Evolutionary conservation across 2,329 filamentous ascomycete genomes (phyloP).

Genomic region (Ilyonectria sp.): DNA sequence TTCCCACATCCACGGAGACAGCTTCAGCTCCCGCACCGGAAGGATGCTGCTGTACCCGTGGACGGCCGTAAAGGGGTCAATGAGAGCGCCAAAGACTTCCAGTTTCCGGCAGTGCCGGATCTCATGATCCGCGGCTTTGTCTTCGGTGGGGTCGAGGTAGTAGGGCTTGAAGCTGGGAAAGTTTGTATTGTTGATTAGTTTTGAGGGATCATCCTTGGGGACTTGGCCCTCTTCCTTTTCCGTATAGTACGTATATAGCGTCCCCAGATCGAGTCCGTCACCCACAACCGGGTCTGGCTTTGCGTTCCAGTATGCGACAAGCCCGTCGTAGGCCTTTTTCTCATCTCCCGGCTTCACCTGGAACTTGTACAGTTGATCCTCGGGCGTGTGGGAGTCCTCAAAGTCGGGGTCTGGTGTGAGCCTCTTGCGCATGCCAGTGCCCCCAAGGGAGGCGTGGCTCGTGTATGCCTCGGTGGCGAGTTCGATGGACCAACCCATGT

Average conservation of each 20-base stretch:
- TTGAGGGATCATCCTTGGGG: neutral
- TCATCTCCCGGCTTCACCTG: neutral
- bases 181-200: neutral
- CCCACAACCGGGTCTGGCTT: neutral
- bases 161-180: neutral
- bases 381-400: neutral
- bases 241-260: neutral
- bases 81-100: neutral
- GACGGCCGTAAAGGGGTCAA: neutral
- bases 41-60: slow-evolving; percentile 43
- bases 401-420: neutral
- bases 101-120: neutral
- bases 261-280: neutral
- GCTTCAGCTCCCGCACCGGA: slow-evolving; percentile 45
- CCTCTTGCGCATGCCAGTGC: neutral
- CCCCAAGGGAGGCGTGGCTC: neutral
- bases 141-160: neutral
- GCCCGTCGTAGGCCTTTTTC: neutral
- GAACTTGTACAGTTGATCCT: neutral
- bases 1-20: slow-evolving; percentile 57
- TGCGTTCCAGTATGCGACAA: neutral
- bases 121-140: neutral
- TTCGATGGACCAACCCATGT: slow-evolving; percentile 59
- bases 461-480: slow-evolving; percentile 37
- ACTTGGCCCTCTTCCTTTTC: neutral